Conservation (phyloP, 805 yeast genomes). For the Candida patagonica region DNA sequence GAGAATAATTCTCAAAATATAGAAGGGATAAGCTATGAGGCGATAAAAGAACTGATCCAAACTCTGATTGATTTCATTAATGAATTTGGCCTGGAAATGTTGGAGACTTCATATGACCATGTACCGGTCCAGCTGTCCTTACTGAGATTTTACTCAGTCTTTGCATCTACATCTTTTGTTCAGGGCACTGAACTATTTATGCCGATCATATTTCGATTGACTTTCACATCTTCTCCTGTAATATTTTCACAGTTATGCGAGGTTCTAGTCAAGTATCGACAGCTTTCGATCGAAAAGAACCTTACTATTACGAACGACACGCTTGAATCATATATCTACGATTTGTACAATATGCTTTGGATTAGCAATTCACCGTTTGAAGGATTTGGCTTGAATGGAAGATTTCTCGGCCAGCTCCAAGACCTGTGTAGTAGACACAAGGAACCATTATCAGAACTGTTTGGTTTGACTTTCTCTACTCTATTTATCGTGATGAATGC, state of each 20-base stretch:
- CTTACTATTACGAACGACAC: no score
- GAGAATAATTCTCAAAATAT: background rate
- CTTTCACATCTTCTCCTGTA: conserved; percentile 1
- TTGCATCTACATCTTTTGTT: background rate
- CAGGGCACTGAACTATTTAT: background rate
- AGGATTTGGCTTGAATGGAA: background rate
- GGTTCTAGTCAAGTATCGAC: background rate
- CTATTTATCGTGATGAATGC: conserved; percentile 1
- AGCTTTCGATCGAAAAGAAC: no score
- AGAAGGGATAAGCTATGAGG: conserved; percentile 2
- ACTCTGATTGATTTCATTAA: conserved; percentile 10
- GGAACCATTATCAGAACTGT: background rate
- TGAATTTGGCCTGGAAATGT: conserved; percentile 7
- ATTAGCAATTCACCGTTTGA: background rate
- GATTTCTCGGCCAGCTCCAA: background rate
- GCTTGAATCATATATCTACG: no score
- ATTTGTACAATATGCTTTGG: background rate
- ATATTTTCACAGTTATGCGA: conserved; percentile 6
- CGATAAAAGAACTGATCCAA: conserved; percentile 2
- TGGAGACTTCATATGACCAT: conserved; percentile 6
- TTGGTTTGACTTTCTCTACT: background rate
- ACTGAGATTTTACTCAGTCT: conserved; percentile 7
- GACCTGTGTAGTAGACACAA: background rate
- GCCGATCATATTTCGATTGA: conserved; percentile 2
- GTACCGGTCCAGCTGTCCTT: conserved; percentile 5